Conservation (phyloP, 1,284 basidiomycete species). For the Malassezia equina region DNA sequence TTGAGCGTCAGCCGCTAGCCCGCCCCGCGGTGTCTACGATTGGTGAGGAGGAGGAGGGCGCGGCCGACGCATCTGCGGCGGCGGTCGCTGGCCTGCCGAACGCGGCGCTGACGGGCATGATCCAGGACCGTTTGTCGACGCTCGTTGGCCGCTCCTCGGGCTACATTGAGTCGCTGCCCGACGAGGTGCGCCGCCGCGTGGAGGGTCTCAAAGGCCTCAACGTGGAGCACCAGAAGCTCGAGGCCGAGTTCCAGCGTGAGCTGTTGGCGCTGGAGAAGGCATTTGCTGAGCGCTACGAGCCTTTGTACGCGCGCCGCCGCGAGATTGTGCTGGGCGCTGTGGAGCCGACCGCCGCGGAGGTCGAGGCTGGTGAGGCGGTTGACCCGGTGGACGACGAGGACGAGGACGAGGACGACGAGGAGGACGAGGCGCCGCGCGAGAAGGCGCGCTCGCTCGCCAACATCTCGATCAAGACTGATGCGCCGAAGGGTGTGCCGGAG, state of each 20-base stretch:
- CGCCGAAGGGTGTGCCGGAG: conserved; percentile 67
- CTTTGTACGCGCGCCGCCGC: conserved; percentile 75
- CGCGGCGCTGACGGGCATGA: conserved; percentile 48
- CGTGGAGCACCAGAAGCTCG: conserved; percentile 80
- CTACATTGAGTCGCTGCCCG: conserved; percentile 75
- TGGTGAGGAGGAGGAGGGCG: conserved; percentile 40
- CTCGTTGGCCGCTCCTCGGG: conserved; percentile 71
- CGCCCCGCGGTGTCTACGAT: conserved; percentile 52
- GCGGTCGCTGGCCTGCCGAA: conserved; percentile 18
- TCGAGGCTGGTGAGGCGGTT: conserved; percentile 63
- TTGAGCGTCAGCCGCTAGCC: conserved; percentile 53
- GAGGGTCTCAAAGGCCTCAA: conserved; percentile 91
- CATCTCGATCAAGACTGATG: conserved; percentile 48
- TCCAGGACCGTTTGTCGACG: conserved; percentile 54
- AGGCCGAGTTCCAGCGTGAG: conserved; percentile 91
- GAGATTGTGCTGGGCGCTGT: conserved; percentile 71
- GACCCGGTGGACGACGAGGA: conserved; percentile 55
- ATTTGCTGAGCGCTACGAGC: conserved; percentile 75
- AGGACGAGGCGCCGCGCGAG: conserved; percentile 35
- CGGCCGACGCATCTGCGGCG: conserved; percentile 5
- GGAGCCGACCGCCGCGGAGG: conserved; percentile 69
- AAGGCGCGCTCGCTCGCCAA: conserved; percentile 49
- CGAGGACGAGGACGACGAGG: conserved; percentile 50
- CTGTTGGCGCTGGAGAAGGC: conserved; percentile 95
- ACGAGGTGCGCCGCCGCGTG: conserved; percentile 70